Evolutionary conservation across 2,329 filamentous ascomycete genomes (phyloP), one percentile per base, ranked within the genome.

Genomic region (Colletotrichum tabaci): DNA sequence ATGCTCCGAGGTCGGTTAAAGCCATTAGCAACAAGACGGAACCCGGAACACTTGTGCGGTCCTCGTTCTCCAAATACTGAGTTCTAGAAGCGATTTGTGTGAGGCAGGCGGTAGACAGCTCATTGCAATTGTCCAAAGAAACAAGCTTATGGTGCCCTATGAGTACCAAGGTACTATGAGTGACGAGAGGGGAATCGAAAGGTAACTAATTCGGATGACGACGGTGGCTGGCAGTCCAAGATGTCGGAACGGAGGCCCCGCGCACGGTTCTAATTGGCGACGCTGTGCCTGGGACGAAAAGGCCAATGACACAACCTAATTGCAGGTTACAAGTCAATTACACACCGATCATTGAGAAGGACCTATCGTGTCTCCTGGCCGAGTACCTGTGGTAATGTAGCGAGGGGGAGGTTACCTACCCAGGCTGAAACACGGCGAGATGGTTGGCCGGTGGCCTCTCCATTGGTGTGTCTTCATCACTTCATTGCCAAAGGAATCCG

Each of bases 1-100:
- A 88, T 81, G 60, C 82, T 79, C n/a, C 86, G 82, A 1, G 86
- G 86, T 9, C 77, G 78, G 2, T 73, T 79, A 58, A 87, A 75
- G 16, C 80, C 80, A 35, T 80, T 80, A 47, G 81, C 82, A 23
- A 86, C 75, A 4, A 87, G 78, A 62, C 82, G 80, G n/a, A 30
- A 30, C 30, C 30, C 7, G 30, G 30, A 30, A 30, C 30, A 30
- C 30, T 30, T 30, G 3, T 26, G 26, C 26, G 26, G 26, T 26
- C 26, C 26, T 26, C 26, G 4, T 26, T 26, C 26, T 26, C 26
- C 26, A 26, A 26, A 26, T 26, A 26, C 26, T 26, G 26, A 4
- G 30, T 30, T 30, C 30, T 35, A 35, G 30, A 8, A 35, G 30
- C 30, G 30, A 35, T 35, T 9, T 8, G 8, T 35, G 30, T 35